Evolutionary conservation across 208 protist species (phyloP), one percentile per base, ranked within the genome.

Genomic region (Trypanosoma avium): DNA sequence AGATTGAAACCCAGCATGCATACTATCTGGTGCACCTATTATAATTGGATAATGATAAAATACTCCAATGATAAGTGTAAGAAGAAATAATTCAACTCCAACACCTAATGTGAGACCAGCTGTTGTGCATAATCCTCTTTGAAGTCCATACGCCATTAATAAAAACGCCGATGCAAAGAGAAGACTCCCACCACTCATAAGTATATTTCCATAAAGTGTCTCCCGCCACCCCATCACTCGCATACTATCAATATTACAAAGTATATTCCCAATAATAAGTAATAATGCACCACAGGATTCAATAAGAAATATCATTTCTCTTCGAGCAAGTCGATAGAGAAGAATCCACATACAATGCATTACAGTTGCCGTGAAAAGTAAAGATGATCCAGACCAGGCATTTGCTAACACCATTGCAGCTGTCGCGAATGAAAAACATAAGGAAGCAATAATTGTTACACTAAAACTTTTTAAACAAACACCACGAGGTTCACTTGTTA

Each of bases 291-390:
- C 65, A 22, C 43, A 55, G 38, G 17, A 17, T 27, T 71, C 65
- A 30, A 63, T 30, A 10, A 71, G 35, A 43, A 71, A 71, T 7
- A 71, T 35, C 36, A 71, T 71, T 19, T 63, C 45, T 15, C 17
- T 4, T 42, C 30, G 53, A 24, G 35, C 15, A 27, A 56, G n/a
- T 15, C 65, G 65, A 19, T 55, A 71, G 19, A 63, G 27, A 21
- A 71, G 43, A 53, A 71, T 71, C 55, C 65, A 71, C 22, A 55
- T 10, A 46, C 42, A 71, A 24, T 71, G 65, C 46, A 60, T 27
- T 21, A 45, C 30, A 2, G 65, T 57, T 10, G 65, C 33, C 3
- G 47, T 65, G 26, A 71, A 71, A 8, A 71, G 24, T 13, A 64
- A 27, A 15, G 65, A 63, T 2, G 65, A 58, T 17, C 46, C 56